Percentiles rank a stretch among this genome's conserved stretches.
Conservation (phyloP, 768 basidiomycete species). For the Collybiopsis confluens region DNA sequence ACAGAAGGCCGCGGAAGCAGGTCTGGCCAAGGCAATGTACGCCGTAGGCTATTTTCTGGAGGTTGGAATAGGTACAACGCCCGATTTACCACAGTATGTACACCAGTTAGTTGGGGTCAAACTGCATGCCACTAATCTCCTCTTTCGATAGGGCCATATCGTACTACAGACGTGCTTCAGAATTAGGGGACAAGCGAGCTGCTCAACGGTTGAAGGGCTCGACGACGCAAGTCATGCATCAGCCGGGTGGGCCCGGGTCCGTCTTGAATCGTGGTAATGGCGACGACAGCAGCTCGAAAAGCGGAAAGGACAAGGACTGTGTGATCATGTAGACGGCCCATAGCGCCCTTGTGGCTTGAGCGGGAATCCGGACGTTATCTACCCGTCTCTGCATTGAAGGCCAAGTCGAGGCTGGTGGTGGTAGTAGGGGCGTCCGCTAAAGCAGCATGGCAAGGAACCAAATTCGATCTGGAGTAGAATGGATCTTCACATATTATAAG, state of each 20-base stretch:
- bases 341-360: not conserved
- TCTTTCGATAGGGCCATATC: slow-evolving; percentile 52
- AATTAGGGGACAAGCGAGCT: slow-evolving; percentile 92
- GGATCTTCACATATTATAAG: too few species aligned
- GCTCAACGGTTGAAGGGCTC: slow-evolving; percentile 69
- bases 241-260: slow-evolving; percentile 58
- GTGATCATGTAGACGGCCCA: slow-evolving; percentile 65
- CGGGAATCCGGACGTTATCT: not conserved
- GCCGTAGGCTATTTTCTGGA: slow-evolving; percentile 97
- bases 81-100: slow-evolving; percentile 63
- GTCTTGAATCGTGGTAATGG: slow-evolving; percentile 56
- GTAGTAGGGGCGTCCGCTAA: not conserved
- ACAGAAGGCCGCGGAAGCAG: slow-evolving; percentile 88
- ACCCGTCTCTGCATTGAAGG: not conserved
- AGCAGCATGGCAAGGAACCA: too few species aligned
- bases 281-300: slow-evolving; percentile 29
- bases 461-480: not conserved
- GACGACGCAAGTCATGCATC: slow-evolving; percentile 47
- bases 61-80: slow-evolving; percentile 82
- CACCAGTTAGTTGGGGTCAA: slow-evolving; percentile 10
- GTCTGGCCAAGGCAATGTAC: slow-evolving; percentile 94
- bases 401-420: not conserved
- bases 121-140: slow-evolving; percentile 2
- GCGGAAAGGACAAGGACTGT: slow-evolving; percentile 65
- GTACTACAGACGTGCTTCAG: slow-evolving; percentile 89